Evolutionary conservation across 2,329 filamentous ascomycete genomes (phyloP), one percentile per base, ranked within the genome.

Genomic region (Phialophora expanda): DNA sequence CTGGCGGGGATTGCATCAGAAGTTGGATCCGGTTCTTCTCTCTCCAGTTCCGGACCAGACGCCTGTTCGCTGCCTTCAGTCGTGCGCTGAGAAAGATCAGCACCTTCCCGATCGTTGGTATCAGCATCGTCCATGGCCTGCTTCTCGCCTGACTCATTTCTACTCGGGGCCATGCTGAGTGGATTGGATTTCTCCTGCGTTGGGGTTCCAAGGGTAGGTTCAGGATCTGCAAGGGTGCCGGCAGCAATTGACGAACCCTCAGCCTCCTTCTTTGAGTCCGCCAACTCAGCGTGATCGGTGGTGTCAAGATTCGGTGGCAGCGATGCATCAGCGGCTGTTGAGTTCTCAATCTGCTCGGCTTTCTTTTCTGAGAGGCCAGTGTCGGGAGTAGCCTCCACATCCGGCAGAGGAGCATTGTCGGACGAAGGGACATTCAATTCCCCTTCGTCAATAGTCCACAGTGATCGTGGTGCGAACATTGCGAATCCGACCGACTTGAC

Each of bases 321-420:
- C 24, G 70, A 30, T 6, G 56, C 50, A 61, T 93, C 90, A 57
- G 84, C 83, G 8, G 60, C 26, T 12, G 67, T 67, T 12, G 67
- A 56, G 3, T 88, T 83, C 32, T 88, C 82, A 65, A 94, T 83
- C 72, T 95, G 86, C 41, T 95, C 91, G 57, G 96, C 92, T 64
- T 96, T 90, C 11, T 66, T 32, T 20, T 54, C 61, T 9, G 66
- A 63, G 30, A 64, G 26, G 3, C 22, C 60, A 8, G 44, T 20
- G 1, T 41, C 28, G 24, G 56, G 28, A 41, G 57, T 46, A n/a
- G 57, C 64, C 26, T 66, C 60, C 28, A 57, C 22, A n/a, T 56
- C 58, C 26, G 55, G 20, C 2, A 51, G 22, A 12, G 22, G 28
- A 22, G 44, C 57, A 22, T 41, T 17, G 41, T 51, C 48, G 20